Evolutionary conservation across 176 grass and related monocot genomes (phyloP), one percentile per base, ranked within the genome.

Genomic region (Bromus sterilis): DNA sequence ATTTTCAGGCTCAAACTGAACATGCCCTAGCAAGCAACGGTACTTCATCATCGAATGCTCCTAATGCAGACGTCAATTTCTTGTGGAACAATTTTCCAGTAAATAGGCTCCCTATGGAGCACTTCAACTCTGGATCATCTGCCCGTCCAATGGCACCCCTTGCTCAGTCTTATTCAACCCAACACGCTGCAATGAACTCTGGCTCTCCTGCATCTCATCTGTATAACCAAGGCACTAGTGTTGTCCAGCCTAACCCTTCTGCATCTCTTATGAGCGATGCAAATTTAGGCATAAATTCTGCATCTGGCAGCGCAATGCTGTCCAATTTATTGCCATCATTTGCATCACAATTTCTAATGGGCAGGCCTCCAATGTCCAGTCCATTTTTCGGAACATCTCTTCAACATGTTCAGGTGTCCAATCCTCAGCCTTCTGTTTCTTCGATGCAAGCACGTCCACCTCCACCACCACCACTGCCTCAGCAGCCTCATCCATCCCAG

Each of bases 401-500:
- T 58, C 88, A 87, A 72, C 83, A 83, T 58, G 66, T 83, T 71
- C 89, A 91, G 86, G 70, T 83, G 56, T 86, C 88, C 66, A 82
- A 84, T 67, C 72, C 86, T 65, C 88, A 85, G 72, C 33, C 85
- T 75, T 84, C 90, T 72, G 40, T 87, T 79, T 87, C 78, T 56
- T 87, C 81, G 29, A 63, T 87, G 66, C 87, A 88, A 71, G 72
- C 85, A 56, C 88, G 85, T 7, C 81, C 84, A 86, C 86, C 91
- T 26, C 94, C 86, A 72, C 90, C 92, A 23, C 95, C 95, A 55
- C 94, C 89, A 40, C 91, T 88, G 67, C 92, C 92, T 18, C 92
- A 89, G 77, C 80, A 93, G 42, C 95, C 95, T 77, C 92, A 92
- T 85, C 95, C 92, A 46, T 87, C 92, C 63, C 95, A 98, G 75